Evolutionary conservation across 257 asterid species (phyloP).

Genomic region (Verbascum thapsus): DNA sequence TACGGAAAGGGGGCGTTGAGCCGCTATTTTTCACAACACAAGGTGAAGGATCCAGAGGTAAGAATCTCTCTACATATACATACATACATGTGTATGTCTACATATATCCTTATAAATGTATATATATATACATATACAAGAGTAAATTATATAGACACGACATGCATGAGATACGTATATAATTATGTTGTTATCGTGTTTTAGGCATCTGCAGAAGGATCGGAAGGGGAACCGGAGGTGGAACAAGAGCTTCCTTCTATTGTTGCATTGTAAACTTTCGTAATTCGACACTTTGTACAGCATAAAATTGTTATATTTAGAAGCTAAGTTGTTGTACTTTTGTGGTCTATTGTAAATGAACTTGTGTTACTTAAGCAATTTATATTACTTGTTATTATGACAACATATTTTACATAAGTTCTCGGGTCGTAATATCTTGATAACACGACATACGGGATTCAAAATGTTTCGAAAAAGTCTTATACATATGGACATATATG

Average conservation of each 20-base stretch:
- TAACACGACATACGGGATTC: too few species aligned
- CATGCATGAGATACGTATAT: background rate
- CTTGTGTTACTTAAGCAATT: background rate
- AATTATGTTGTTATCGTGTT: background rate
- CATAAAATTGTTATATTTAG: slow-evolving; percentile 33
- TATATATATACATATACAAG: too few species aligned
- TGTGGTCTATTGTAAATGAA: slow-evolving; percentile 30
- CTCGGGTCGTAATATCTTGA: too few species aligned
- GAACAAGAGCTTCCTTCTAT: slow-evolving; percentile 95
- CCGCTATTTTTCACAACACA: slow-evolving; percentile 54
- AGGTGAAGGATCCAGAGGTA: slow-evolving; percentile 66
- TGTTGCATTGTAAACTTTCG: slow-evolving; percentile 63
- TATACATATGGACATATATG: too few species aligned
- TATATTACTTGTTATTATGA: too few species aligned
- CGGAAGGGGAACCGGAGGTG: slow-evolving; percentile 73
- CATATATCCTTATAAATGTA: too few species aligned
- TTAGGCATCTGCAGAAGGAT: slow-evolving; percentile 55
- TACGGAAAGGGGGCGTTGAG: slow-evolving; percentile 77
- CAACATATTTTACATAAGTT: background rate
- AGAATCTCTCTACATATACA: background rate
- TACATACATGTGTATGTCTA: too few species aligned
- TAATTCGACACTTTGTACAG: slow-evolving; percentile 53
- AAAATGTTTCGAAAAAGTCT: too few species aligned
- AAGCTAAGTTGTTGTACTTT: slow-evolving; percentile 33
- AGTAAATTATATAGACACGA: too few species aligned